Conservation (phyloP, 495 filamentous ascomycete species). For the Delitschia confertaspora region DNA sequence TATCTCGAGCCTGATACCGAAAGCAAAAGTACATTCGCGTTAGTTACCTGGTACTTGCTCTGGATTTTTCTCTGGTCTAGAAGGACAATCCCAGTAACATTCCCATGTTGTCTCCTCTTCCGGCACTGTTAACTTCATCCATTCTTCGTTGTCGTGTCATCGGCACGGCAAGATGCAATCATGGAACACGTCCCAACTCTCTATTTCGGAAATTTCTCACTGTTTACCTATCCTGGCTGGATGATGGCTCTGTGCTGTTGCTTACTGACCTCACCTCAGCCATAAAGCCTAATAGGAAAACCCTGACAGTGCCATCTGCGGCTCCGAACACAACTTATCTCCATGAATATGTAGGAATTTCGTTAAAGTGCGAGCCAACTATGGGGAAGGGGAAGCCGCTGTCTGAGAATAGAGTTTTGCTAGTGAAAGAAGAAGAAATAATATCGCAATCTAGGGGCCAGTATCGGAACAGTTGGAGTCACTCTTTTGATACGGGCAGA, state of each 20-base stretch:
- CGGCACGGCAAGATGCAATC: not conserved
- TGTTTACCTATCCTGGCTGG: not conserved
- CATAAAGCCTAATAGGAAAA: not conserved
- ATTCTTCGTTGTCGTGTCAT: not conserved
- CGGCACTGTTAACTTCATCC: not conserved
- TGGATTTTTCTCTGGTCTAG: not conserved
- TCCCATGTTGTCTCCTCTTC: not conserved
- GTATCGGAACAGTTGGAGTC: too few relatives aligned
- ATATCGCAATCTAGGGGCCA: too few relatives aligned
- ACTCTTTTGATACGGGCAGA: too few relatives aligned
- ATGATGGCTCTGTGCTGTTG: not conserved
- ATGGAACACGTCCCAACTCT: not conserved
- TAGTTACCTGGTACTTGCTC: not conserved
- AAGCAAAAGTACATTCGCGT: not conserved
- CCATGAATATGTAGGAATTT: not conserved
- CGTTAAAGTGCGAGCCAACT: not conserved
- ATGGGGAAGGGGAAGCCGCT: too few relatives aligned
- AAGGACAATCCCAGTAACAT: not conserved
- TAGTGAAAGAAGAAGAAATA: too few relatives aligned
- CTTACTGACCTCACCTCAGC: not conserved
- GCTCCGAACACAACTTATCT: not conserved
- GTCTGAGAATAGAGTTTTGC: too few relatives aligned
- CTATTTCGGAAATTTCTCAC: not conserved
- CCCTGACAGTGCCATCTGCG: not conserved
- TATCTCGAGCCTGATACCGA: not conserved